Conservation (phyloP, 495 filamentous ascomycete genomes). For the Hypoxylon intermedium region DNA sequence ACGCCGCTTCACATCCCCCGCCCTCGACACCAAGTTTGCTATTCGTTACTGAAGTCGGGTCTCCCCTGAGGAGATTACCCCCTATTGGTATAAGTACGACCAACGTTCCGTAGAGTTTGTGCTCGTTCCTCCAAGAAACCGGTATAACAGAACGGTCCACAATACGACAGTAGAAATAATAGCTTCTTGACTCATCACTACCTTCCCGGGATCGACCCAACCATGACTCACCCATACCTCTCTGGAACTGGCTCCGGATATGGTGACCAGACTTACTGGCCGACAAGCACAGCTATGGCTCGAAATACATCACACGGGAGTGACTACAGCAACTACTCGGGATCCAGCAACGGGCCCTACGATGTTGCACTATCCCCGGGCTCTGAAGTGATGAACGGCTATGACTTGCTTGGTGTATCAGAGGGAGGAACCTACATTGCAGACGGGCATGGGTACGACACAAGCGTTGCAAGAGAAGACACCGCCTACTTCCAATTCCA, state of each 20-base stretch:
- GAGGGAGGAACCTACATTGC: conserved; percentile 7
- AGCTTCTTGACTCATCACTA: not conserved
- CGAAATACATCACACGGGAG: conserved; percentile 23
- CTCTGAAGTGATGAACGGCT: conserved; percentile 12
- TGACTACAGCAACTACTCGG: conserved; percentile 27
- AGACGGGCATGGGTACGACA: conserved; percentile 9
- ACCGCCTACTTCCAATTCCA: conserved; percentile 11
- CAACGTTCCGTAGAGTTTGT: conserved; percentile 14
- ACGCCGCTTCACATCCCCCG: conserved; percentile 14
- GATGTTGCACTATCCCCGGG: conserved; percentile 21
- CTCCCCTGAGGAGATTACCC: conserved; percentile 2
- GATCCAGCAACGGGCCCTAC: conserved; percentile 25
- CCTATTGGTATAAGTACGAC: conserved; percentile 23
- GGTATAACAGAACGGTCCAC: conserved; percentile 21
- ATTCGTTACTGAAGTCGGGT: not conserved
- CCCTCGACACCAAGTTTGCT: conserved; percentile 23
- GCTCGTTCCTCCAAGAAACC: conserved; percentile 1
- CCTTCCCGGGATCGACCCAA: not conserved
- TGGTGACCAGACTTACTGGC: conserved; percentile 22
- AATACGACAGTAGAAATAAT: conserved; percentile 1
- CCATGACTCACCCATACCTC: conserved; percentile 18
- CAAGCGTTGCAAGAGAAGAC: conserved; percentile 5
- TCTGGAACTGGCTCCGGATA: conserved; percentile 16
- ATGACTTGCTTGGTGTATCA: not conserved
- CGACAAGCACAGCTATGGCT: conserved; percentile 21